These are phyloP conservation scores for Mrakia frigida DNA, from an alignment of 768 basidiomycete genomes.

Conservation along the genomic window DNA sequence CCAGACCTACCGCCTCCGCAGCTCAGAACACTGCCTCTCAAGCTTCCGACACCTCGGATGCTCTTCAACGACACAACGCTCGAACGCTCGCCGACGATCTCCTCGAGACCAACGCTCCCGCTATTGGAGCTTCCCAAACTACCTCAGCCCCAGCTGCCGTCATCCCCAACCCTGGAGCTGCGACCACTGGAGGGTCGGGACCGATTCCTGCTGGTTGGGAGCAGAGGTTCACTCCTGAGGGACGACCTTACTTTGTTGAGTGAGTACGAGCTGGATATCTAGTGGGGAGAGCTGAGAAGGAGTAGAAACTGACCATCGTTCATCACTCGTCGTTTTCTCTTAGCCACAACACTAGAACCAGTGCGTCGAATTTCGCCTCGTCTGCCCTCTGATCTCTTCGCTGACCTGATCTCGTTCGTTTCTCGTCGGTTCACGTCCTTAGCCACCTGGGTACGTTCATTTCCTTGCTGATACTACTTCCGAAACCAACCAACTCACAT, in stretches of 20 bases:
- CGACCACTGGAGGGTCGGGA: constrained; percentile 71
- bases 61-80: constrained; percentile 77
- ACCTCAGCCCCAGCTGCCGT: constrained; percentile 34
- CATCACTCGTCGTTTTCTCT: background rate
- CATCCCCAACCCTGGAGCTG: constrained; percentile 37
- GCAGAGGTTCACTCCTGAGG: constrained; percentile 96
- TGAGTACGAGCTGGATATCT: background rate
- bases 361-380: background rate
- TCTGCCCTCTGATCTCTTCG: background rate
- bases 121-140: constrained; percentile 38
- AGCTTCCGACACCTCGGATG: constrained; percentile 65
- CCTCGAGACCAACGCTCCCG: constrained; percentile 61
- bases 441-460: constrained; percentile 66
- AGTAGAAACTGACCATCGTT: background rate
- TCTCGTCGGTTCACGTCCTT: background rate
- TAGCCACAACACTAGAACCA: constrained; percentile 90
- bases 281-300: background rate
- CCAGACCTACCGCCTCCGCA: constrained; percentile 21
- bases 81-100: constrained; percentile 79
- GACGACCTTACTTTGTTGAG: constrained; percentile 96
- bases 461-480: background rate
- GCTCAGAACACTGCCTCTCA: constrained; percentile 66
- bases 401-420: background rate
- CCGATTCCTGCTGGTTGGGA: constrained; percentile 97
- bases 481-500: background rate